Base-by-base conservation (phyloP, 495 filamentous ascomycete species). In the Acidomyces sp. region DNA sequence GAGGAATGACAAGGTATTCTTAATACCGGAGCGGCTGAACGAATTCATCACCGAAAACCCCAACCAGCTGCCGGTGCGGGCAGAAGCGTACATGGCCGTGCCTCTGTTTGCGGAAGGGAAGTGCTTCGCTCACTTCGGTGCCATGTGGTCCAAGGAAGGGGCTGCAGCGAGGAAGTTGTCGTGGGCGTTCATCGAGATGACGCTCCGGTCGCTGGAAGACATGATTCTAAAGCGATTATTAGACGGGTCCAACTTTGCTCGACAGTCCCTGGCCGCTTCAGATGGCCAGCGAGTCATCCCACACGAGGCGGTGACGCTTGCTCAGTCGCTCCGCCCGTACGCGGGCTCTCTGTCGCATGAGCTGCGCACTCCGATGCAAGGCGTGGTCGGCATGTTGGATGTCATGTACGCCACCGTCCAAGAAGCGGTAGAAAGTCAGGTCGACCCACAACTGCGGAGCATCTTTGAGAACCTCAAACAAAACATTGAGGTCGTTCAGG, bases 301-400 rank as follows among this genome's bases (percentile, higher is more conserved):
- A 4, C 58, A 69, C 18, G 61, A 69, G 21, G 64, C 65, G 18
- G 58, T 74, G 25, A 62, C 69, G 10, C 64, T 67, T 4, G 62
- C 71, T 4, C 80, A 82, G 38, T 80, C 77, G 3, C 62, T 87
- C 17, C 82, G 82, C 55, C 80, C 82, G 2, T 87, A 82, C 56
- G 82, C 82, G 18, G 70, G 78, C 44, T 84, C 77, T 52, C 57
- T 87, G 39, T 87, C 82, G 0, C 82, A 87, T 48, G 82, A 87
- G 56, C 60, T 87, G 13, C 68, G 82, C 41, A 87, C 82, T 7
- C 82, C 82, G 1, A 87, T 87, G 82, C 82, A 87, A 56, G 82
- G 82, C 13, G 78, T 87, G 25, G 79, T 87, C 4, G 82, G 82
- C 4, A 85, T 85, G 81, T 62, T 87, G 21, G 82, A 87, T 62